Base-by-base conservation (phyloP, 2,329 filamentous ascomycete genomes). In the Phialophora chinensis region DNA sequence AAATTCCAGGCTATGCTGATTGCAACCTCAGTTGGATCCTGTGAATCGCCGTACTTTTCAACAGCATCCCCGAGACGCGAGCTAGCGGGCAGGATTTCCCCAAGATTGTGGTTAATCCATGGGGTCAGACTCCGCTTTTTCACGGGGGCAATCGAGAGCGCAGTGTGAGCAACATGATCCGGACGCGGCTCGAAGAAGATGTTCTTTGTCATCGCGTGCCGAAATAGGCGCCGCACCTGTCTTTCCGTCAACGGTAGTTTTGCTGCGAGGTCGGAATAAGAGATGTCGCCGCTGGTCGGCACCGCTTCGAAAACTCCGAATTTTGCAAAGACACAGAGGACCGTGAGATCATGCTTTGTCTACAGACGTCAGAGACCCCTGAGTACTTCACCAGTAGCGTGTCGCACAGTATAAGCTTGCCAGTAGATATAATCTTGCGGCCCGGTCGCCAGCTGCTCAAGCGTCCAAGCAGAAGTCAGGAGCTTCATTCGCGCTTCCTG, bases 171-270 rank as follows among this genome's bases (percentile, higher is more conserved):
- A 66, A 88, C 81, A 2, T 81, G 68, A 1, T 83, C 83, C 0
- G 84, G 82, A 4, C 74, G 73, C 0, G 83, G 80, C 69, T 88
- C 86, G 53, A 76, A 73, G 75, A 89, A 87, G 66, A 88, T 80
- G 11, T 79, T 77, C 69, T 83, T 85, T 12, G 85, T 87, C 80
- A 88, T 87, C 38, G 83, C 85, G 73, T 87, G 82, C 6, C 86
- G 47, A 20, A 65, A 38, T 11, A 65, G 47, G 5, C 56, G 42
- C 12, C 63, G 63, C 11, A 61, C 25, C 20, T 63, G 52, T 49
- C 38, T 47, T 25, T 63, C 60, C 7, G 60, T 56, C n/a, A 63
- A 20, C 20, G 50, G 50, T 2, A 73, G 73, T 2, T 61, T 38
- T 10, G 35, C 31, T 0, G 78, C 73, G 8, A 79, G 68, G 1